Percentiles rank a stretch among this genome's conserved stretches.
These are phyloP conservation scores for Laguncularia racemosa DNA, from an alignment of 345 rosid genomes.

Conservation along the genomic window DNA sequence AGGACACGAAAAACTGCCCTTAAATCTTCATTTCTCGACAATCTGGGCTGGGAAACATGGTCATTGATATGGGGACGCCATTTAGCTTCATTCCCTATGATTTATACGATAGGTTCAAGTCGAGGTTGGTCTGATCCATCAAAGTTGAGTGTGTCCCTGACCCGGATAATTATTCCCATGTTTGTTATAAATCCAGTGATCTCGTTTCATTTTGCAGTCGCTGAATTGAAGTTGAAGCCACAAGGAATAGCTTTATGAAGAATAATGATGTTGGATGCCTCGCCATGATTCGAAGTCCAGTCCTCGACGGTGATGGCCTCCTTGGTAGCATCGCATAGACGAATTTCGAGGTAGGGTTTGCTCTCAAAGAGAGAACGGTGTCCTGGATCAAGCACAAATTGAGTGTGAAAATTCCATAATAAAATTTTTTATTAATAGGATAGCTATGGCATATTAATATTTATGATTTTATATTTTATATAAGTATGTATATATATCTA, in stretches of 20 bases:
- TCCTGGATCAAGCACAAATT: conserved; percentile 24
- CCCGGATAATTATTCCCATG: conserved; percentile 4
- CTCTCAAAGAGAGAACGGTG: conserved; percentile 25
- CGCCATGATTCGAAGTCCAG: conserved; percentile 16
- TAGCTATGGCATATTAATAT: too few relatives aligned
- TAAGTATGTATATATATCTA: too few relatives aligned
- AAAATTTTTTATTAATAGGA: too few relatives aligned
- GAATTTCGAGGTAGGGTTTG: conserved; percentile 35
- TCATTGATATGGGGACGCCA: conserved; percentile 56
- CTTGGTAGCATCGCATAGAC: conserved; percentile 38
- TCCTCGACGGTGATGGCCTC: conserved; percentile 15
- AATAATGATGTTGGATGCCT: conserved; percentile 26
- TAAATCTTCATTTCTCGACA: too few relatives aligned
- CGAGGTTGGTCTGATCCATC: conserved; percentile 14
- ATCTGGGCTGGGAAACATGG: conserved; percentile 18
- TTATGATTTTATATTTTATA: too few relatives aligned
- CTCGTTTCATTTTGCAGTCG: conserved; percentile 36
- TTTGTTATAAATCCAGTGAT: conserved; percentile 23
- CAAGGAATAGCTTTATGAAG: conserved; percentile 27
- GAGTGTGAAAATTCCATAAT: neutral
- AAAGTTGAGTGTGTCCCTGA: conserved; percentile 21
- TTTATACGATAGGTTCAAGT: conserved; percentile 23
- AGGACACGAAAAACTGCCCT: conserved; percentile 21
- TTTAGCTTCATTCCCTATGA: conserved; percentile 31
- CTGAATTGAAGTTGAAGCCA: conserved; percentile 41